Evolutionary conservation across 306 rosid species (phyloP), one percentile per base, ranked within the genome.

Genomic region (Dicorynia guianensis): DNA sequence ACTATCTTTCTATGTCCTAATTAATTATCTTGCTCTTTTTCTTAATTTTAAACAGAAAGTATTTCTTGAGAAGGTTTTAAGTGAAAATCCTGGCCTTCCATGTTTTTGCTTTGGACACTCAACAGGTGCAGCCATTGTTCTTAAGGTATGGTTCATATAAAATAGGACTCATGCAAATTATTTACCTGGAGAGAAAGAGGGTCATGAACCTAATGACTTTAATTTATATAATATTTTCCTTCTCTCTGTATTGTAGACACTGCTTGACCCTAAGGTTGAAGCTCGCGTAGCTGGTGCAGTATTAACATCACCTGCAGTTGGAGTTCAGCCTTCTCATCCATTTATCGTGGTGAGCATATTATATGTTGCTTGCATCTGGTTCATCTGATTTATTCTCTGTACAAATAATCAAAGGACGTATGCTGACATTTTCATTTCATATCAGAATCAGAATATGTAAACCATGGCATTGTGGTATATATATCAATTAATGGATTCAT

Each of bases 91-190:
- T 2, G 96, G 89, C 6, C 83, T 89, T 39, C 97, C 97, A 15
- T 90, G 93, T 76, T 89, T 95, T 77, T 92, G 91, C 80, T 89
- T 86, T 78, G 97, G 91, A 67, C 99, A 95, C 81, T 95, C 99
- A 57, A 95, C 99, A 8, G 97, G 99, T 46, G 97, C 87, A 67
- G 97, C 99, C 62, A 95, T 95, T 67, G 63, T 85, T 58, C 89
- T 95, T 0, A 95, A 95, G 97, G 99, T 95, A 82, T 44, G 38
- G 6, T 20, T 59, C 63, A 36, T 30, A 14, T 25, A 42, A 12
- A 25, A 12, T 46, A 73, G 64, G 35, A 69, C 36, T 35, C 71
- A 54, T 44, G 56, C 62, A 73, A 25, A 80, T 5, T 6, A 47
- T 69, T 54, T 44, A 48, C 19, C 7, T 46, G 9, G 38, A 30